phyloP scores from a whole-genome alignment of 225 moss, liverwort and hornwort genomes.

The Rhytidiadelphus loreus region DNA sequence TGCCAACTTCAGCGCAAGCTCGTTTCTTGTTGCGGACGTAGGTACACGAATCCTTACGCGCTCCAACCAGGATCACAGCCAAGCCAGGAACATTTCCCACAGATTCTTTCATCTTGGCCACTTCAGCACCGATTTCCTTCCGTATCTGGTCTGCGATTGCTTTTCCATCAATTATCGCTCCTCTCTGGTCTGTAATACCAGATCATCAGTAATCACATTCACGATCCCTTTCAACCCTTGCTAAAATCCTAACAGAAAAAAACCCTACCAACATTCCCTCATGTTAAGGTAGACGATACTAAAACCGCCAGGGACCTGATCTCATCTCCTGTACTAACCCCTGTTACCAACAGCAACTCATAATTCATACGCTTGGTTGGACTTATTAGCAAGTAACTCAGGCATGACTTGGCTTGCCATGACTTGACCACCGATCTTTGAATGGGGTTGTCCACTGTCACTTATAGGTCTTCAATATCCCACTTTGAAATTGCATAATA shows the following conservation, averaged over 20 bases:
- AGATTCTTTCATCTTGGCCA: constrained; percentile 43
- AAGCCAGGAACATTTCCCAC: constrained; percentile 60
- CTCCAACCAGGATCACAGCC: constrained; percentile 69
- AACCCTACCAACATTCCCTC: neutral
- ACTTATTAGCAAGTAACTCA: too few relatives aligned
- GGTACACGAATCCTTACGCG: constrained; percentile 62
- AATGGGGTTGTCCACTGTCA: neutral
- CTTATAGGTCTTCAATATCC: neutral
- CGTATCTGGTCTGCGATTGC: constrained; percentile 61
- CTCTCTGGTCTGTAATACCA: neutral
- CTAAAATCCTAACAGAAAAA: neutral
- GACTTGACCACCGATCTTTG: neutral
- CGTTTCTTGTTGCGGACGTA: constrained; percentile 84
- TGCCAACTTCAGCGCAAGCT: constrained; percentile 66
- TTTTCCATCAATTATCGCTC: constrained; percentile 69
- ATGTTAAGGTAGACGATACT: neutral
- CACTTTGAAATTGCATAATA: neutral
- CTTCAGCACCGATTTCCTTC: constrained; percentile 47
- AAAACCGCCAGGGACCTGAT: neutral
- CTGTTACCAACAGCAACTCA: neutral
- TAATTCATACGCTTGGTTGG: neutral
- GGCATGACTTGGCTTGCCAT: neutral
- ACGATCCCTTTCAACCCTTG: neutral
- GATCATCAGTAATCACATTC: neutral
- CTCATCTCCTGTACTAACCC: neutral